These are phyloP conservation scores for Gossypium davidsonii DNA, from an alignment of 441 rosid genomes.

Conservation along the genomic window DNA sequence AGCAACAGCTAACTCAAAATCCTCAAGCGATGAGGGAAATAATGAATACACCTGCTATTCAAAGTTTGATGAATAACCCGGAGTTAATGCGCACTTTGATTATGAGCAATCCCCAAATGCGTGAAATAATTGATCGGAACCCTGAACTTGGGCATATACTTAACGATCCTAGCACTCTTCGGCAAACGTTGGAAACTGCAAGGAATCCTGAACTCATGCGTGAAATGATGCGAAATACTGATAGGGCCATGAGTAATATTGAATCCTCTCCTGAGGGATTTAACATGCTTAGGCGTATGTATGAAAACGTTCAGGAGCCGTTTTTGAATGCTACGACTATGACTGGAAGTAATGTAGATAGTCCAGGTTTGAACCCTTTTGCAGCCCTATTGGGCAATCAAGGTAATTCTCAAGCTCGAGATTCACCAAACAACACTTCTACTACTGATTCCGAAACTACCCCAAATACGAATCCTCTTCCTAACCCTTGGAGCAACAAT, in stretches of 20 bases:
- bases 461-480: conserved; percentile 61
- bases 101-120: conserved; percentile 66
- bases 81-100: conserved; percentile 53
- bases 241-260: conserved; percentile 63
- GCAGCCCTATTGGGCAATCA: not conserved
- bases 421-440: conserved; percentile 31
- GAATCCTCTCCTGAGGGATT: conserved; percentile 62
- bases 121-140: conserved; percentile 60
- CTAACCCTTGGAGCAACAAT: conserved; percentile 57
- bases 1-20: conserved; percentile 70
- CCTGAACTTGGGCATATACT: conserved; percentile 64
- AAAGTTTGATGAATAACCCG: conserved; percentile 60
- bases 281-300: conserved; percentile 67
- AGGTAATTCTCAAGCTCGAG: not conserved
- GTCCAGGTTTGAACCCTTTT: conserved; percentile 10
- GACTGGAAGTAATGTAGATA: conserved; percentile 42
- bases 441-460: conserved; percentile 39
- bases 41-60: conserved; percentile 70
- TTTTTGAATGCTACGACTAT: conserved; percentile 50
- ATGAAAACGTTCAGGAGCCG: conserved; percentile 66
- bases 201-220: conserved; percentile 72
- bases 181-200: conserved; percentile 55
- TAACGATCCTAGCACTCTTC: conserved; percentile 53
- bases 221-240: conserved; percentile 63
- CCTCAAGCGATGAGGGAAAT: conserved; percentile 74